phyloP scores from a whole-genome alignment of 306 rosid genomes.

The Mucuna pruriens region DNA sequence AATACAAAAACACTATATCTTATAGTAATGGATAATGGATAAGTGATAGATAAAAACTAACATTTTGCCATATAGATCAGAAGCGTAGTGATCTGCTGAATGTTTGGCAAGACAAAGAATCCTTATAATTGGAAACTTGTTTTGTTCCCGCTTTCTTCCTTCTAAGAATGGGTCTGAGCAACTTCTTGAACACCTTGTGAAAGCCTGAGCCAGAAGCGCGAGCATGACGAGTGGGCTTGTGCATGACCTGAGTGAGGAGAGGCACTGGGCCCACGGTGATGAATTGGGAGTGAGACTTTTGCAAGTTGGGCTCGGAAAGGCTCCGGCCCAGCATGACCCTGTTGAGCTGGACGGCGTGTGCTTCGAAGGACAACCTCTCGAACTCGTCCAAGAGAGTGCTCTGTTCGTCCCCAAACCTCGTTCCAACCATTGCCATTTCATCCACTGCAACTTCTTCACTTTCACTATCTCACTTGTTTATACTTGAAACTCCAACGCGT shows the following conservation, averaged over 20 bases:
- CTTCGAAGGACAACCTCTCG: constrained; percentile 72
- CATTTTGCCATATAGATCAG: constrained; percentile 33
- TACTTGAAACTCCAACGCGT: background rate
- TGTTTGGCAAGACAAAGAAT: constrained; percentile 52
- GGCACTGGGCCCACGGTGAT: constrained; percentile 33
- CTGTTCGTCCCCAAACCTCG: constrained; percentile 74
- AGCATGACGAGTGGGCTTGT: constrained; percentile 17
- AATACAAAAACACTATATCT: too few species aligned
- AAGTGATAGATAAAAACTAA: too few species aligned
- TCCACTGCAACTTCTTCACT: background rate
- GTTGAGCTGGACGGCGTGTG: constrained; percentile 63
- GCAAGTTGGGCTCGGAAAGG: constrained; percentile 53
- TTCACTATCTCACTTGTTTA: background rate
- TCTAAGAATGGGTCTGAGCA: constrained; percentile 57
- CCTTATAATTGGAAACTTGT: constrained; percentile 40
- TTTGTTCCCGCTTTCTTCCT: constrained; percentile 23
- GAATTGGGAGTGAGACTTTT: constrained; percentile 22
- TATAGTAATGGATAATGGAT: too few species aligned
- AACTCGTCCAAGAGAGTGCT: constrained; percentile 75
- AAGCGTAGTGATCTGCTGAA: constrained; percentile 62
- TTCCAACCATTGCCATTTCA: constrained; percentile 38
- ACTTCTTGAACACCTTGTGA: constrained; percentile 55
- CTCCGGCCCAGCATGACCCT: constrained; percentile 63
- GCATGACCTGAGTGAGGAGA: constrained; percentile 37
- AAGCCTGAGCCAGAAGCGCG: constrained; percentile 33